Evolutionary conservation across 2,329 filamentous ascomycete genomes (phyloP), one percentile per base, ranked within the genome.

Genomic region (Byssothecium circinans): DNA sequence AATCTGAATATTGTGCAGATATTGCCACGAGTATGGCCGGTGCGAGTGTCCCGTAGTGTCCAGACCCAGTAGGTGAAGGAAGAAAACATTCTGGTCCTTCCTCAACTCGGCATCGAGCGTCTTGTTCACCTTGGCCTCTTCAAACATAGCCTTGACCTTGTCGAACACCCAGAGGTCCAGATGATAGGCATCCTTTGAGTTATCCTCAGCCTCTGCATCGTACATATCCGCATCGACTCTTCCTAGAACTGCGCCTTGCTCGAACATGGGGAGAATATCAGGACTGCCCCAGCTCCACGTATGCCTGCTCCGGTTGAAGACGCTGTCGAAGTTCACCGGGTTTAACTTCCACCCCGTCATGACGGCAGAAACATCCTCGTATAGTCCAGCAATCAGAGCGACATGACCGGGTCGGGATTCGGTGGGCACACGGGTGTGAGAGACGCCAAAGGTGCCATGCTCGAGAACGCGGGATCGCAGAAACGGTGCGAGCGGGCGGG

Each of bases 221-320:
- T 99, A 99, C 49, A 81, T 89, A 56, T 86, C 87, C n/a, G 89
- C 87, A 70, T 96, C 89, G 1, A 99, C 88, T 53, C 87, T 81
- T 7, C 92, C 91, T 0, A 89, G 87, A 8, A 89, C 84, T 19
- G 94, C 92, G n/a, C 94, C 94, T 47, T 91, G 82, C 67, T 95
- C 85, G 68, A 99, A 99, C 94, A 99, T 99, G 45, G 89, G 89
- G 57, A 99, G 74, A 62, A 99, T 99, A 72, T 99, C 94, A 1
- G 94, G 94, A 65, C 91, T 96, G 2, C 94, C 94, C 94, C 94
- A 99, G 71, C 91, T 96, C 94, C 94, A 99, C 7, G 95, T 99
- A 74, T 99, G 95, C 37, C 87, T 81, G 67, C 92, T 97, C 53
- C 89, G 84, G 70, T 99, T 99, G 81, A 99, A 99, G 10, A 99